Conservation (phyloP, 2,329 filamentous ascomycete species). For the Xylariales sp. region DNA sequence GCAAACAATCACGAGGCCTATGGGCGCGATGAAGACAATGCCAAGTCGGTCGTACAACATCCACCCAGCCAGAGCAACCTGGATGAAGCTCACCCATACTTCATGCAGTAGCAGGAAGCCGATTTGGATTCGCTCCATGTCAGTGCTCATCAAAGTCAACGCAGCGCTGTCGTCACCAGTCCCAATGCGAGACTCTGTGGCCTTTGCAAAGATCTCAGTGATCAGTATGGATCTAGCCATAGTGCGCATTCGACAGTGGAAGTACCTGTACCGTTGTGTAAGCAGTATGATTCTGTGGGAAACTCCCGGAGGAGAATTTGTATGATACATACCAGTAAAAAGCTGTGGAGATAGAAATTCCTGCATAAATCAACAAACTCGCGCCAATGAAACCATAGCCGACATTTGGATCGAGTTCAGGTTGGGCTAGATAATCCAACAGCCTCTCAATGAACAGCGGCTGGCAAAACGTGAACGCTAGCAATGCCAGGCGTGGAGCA, state of each 20-base stretch:
- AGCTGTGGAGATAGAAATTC: conserved; percentile 4
- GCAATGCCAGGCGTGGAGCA: conserved; percentile 24
- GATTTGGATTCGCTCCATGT: conserved; percentile 35
- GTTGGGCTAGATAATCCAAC: conserved; percentile 22
- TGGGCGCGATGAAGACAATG: conserved; percentile 39
- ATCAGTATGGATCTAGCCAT: conserved; percentile 29
- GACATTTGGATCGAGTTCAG: conserved; percentile 6
- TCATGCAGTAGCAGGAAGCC: conserved; percentile 33
- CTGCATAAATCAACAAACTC: conserved; percentile 4
- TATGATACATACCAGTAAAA: conserved; percentile 28
- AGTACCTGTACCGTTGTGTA: background rate
- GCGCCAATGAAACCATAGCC: conserved; percentile 9
- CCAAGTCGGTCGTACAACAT: conserved; percentile 43
- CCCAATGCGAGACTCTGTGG: conserved; percentile 17
- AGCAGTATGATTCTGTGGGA: conserved; percentile 14
- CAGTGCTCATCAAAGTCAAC: conserved; percentile 43
- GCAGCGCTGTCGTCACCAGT: conserved; percentile 32
- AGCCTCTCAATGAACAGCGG: conserved; percentile 37
- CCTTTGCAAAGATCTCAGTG: conserved; percentile 27
- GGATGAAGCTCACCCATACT: conserved; percentile 33
- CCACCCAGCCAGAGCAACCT: conserved; percentile 40
- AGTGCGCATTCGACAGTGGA: conserved; percentile 5
- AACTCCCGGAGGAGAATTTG: conserved; percentile 25
- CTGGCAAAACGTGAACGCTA: conserved; percentile 36
- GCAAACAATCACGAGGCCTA: conserved; percentile 34